A percentile compares a stretch with the other conserved stretches of the same genome.
phyloP scores from a whole-genome alignment of 352 stramenopile genomes.

The Globisporangium alternatum region DNA sequence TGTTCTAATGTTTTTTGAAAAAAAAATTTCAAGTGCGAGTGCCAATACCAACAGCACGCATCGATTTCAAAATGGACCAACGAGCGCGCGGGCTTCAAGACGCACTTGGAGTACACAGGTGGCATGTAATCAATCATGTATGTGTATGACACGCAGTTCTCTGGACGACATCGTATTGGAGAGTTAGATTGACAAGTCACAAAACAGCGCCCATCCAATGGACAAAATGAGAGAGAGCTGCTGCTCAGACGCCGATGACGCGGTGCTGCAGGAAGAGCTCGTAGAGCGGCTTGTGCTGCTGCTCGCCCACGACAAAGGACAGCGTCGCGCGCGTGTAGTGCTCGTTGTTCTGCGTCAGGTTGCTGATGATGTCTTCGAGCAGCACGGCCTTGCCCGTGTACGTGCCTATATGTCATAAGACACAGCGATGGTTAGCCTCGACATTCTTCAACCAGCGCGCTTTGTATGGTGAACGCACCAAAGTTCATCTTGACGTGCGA shows the following conservation, averaged over 20 bases:
- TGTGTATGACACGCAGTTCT: too few species aligned
- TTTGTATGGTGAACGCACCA: constrained; percentile 25
- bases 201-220: too few species aligned
- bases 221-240: background rate
- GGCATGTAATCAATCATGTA: too few species aligned
- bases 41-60: too few species aligned
- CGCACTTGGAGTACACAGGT: too few species aligned
- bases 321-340: constrained; percentile 78
- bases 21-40: too few species aligned
- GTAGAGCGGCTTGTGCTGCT: constrained; percentile 77
- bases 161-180: too few species aligned
- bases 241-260: constrained; percentile 25
- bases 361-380: constrained; percentile 84
- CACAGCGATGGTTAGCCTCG: background rate
- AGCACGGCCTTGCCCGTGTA: constrained; percentile 79
- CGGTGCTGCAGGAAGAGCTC: constrained; percentile 57
- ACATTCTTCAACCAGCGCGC: too few species aligned
- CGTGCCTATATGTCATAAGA: constrained; percentile 33
- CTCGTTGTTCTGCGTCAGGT: constrained; percentile 51
- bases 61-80: too few species aligned
- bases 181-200: too few species aligned
- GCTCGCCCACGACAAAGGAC: constrained; percentile 71
- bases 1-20: too few species aligned
- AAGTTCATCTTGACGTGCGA: constrained; percentile 81
- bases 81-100: too few species aligned